Base-by-base conservation (phyloP, 139 green algal species). In the Mesostigma viride region DNA sequence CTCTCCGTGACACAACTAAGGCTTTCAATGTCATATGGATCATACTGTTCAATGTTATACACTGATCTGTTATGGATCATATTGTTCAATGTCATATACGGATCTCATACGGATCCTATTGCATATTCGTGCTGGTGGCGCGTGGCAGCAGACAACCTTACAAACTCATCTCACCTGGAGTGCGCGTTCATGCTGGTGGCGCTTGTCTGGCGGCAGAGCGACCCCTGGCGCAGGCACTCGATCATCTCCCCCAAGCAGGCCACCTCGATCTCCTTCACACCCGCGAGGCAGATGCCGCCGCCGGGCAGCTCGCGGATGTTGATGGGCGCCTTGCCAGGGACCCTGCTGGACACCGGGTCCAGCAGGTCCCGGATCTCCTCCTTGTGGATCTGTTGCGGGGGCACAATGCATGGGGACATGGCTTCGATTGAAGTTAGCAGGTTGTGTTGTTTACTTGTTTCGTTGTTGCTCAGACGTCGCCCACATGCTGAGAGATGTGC, bases 151-250 rank as follows among this genome's bases (percentile, higher is more conserved):
- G n/a, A n/a, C n/a, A n/a, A n/a, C n/a, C n/a, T n/a, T n/a, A n/a
- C n/a, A n/a, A n/a, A n/a, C n/a, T n/a, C n/a, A n/a, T n/a, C n/a
- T n/a, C n/a, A 76, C 69, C 69, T 76, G 17, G 58, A 73, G 36
- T 76, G 78, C 64, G 81, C 81, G 76, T 97, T 97, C 92, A 97
- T 97, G 64, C 78, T 79, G 2, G 90, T 96, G 14, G 78, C 82
- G 0, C 82, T 89, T 2, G 89, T 95, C 0, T 88, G 82, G 1
- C 91, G 72, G 66, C 77, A 80, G 6, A 92, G 73, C 3, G 84
- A 83, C 48, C 92, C 90, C 57, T 79, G 67, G 76, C 92, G 80
- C 27, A 97, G 76, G 24, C 89, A 75, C 2, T 70, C 65, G 5
- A 74, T 79, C 85, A 95, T 96, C 62, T 97, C 84, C 48, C 87